A percentile compares a stretch with the other conserved stretches of the same genome.
Conservation (phyloP, 257 asterid species). For the Knoxia roxburghii region DNA sequence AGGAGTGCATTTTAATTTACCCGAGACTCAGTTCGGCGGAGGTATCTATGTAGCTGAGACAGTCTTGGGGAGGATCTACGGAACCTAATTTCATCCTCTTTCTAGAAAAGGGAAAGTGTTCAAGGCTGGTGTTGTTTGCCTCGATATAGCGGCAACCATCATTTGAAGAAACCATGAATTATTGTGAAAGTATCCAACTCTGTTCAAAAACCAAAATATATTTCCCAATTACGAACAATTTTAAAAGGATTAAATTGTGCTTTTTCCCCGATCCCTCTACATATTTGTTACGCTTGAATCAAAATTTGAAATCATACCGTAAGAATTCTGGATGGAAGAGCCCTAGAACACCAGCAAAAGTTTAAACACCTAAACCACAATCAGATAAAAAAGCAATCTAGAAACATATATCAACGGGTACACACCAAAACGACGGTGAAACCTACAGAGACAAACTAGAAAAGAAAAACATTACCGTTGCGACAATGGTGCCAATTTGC, state of each 20-base stretch:
- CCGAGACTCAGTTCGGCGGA: slow-evolving; percentile 25
- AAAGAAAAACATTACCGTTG: too few relatives aligned
- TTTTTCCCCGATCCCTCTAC: too few relatives aligned
- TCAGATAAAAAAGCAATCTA: too few relatives aligned
- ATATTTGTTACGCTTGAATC: too few relatives aligned
- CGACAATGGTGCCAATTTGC: too few relatives aligned
- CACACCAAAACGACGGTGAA: too few relatives aligned
- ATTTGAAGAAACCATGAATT: slow-evolving; percentile 11
- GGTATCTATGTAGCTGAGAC: slow-evolving; percentile 9
- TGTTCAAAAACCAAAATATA: not conserved
- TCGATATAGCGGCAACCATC: not conserved
- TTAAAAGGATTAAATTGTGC: not conserved
- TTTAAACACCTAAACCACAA: not conserved
- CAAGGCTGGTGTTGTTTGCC: not conserved
- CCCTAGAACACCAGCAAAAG: not conserved
- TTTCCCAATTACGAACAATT: not conserved
- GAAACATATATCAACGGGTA: too few relatives aligned
- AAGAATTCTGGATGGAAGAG: not conserved
- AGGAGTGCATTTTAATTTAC: slow-evolving; percentile 20
- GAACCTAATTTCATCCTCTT: slow-evolving; percentile 17
- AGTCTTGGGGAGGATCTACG: slow-evolving; percentile 6
- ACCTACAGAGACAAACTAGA: too few relatives aligned
- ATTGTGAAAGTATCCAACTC: not conserved
- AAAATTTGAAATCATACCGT: not conserved
- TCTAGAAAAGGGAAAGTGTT: not conserved